These are phyloP conservation scores for Rhizoclosmatium hyalinum DNA, from an alignment of 371 early-diverging fungal genomes.

Conservation along the genomic window DNA sequence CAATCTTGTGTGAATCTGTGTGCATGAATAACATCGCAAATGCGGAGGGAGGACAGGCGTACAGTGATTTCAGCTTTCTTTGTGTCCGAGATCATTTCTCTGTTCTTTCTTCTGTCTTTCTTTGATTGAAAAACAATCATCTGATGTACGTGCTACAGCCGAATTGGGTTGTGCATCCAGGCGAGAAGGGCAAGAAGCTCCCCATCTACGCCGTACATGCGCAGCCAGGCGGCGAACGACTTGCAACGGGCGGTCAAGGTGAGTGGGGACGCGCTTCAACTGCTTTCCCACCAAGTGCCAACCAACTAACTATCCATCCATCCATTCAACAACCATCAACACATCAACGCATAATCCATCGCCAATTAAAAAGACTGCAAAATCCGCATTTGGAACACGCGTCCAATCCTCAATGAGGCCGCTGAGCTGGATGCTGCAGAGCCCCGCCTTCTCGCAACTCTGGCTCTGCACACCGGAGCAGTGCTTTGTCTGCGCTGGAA, in stretches of 20 bases:
- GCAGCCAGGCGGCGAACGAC: conserved; percentile 62
- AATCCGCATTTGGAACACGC: conserved; percentile 26
- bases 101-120: not conserved
- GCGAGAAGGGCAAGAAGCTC: conserved; percentile 73
- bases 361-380: conserved; percentile 13
- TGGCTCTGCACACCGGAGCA: conserved; percentile 85
- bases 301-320: not conserved
- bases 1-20: not conserved
- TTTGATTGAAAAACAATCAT: not conserved
- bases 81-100: too few species aligned
- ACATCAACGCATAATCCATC: not conserved
- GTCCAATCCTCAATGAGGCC: conserved; percentile 64
- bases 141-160: conserved; percentile 16
- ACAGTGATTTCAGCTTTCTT: not conserved
- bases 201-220: conserved; percentile 89
- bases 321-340: conserved; percentile 15
- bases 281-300: not conserved
- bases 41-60: not conserved
- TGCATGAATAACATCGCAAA: too few species aligned
- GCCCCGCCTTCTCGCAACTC: conserved; percentile 78
- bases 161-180: conserved; percentile 37
- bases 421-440: conserved; percentile 59
- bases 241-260: conserved; percentile 91
- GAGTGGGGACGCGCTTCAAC: not conserved
- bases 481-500: conserved; percentile 93